Evolutionary conservation across 106 monocot genomes (phyloP).

Genomic region (Apostasia shenzhenica): DNA sequence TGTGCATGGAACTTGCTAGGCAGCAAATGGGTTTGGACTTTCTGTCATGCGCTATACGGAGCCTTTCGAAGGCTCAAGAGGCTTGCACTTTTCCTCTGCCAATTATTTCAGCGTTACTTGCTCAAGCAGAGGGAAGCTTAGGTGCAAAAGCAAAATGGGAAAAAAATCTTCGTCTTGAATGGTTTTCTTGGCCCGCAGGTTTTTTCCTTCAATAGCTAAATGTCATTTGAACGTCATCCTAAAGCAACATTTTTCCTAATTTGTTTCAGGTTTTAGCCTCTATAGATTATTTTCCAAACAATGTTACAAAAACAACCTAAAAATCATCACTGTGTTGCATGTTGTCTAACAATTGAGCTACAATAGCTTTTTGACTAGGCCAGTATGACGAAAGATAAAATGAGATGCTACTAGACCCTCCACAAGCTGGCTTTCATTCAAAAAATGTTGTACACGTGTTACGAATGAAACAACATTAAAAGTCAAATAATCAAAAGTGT

Average conservation of each 20-base stretch:
- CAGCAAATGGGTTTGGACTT: constrained; percentile 46
- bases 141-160: constrained; percentile 76
- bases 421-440: too few relatives aligned
- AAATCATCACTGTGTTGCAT: too few relatives aligned
- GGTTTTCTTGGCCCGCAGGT: constrained; percentile 96
- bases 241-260: constrained; percentile 1
- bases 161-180: constrained; percentile 68
- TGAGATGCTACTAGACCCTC: too few relatives aligned
- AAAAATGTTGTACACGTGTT: too few relatives aligned
- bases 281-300: too few relatives aligned
- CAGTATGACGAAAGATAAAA: too few relatives aligned
- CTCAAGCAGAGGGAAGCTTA: constrained; percentile 86
- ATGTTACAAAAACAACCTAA: too few relatives aligned
- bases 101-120: constrained; percentile 58
- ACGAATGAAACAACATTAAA: too few relatives aligned
- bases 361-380: too few relatives aligned
- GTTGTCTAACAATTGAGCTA: too few relatives aligned
- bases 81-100: constrained; percentile 43
- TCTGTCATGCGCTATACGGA: constrained; percentile 43
- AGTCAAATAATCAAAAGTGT: too few relatives aligned
- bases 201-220: not conserved
- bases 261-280: not conserved
- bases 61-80: constrained; percentile 66
- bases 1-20: constrained; percentile 89
- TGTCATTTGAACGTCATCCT: not conserved